Percentiles rank a stretch among this genome's conserved stretches.
Conservation (phyloP, 1,284 basidiomycete species). For the Trichosporon faecale region DNA sequence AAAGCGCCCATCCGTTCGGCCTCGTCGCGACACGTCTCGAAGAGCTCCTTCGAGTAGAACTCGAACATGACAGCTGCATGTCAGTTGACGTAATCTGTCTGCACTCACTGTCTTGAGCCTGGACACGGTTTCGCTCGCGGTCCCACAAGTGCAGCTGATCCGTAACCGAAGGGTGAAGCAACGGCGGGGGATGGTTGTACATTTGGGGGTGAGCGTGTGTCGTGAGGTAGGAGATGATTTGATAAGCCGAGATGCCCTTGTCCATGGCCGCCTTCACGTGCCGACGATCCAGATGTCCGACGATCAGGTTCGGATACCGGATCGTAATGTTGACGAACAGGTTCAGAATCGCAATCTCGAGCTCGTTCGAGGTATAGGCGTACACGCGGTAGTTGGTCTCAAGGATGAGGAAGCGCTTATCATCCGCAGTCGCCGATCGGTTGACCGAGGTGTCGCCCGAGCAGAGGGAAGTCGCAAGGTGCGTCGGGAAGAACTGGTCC, state of each 20-base stretch:
- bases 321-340: slow-evolving; percentile 89
- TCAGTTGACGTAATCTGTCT: background rate
- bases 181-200: slow-evolving; percentile 67
- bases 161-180: slow-evolving; percentile 65
- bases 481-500: slow-evolving; percentile 89
- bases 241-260: slow-evolving; percentile 94
- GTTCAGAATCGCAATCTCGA: slow-evolving; percentile 94
- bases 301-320: slow-evolving; percentile 92
- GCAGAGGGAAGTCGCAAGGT: slow-evolving; percentile 86
- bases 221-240: slow-evolving; percentile 92
- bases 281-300: slow-evolving; percentile 89
- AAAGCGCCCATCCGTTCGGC: slow-evolving; percentile 38
- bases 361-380: slow-evolving; percentile 94
- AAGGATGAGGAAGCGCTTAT: slow-evolving; percentile 88
- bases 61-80: slow-evolving; percentile 41
- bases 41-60: slow-evolving; percentile 48
- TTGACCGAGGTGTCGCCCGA: slow-evolving; percentile 61
- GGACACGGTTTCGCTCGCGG: slow-evolving; percentile 87
- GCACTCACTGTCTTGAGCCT: slow-evolving; percentile 71
- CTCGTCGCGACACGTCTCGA: slow-evolving; percentile 41
- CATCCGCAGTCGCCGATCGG: slow-evolving; percentile 47
- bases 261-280: slow-evolving; percentile 89
- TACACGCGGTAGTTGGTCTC: slow-evolving; percentile 99
- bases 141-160: slow-evolving; percentile 99
- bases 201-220: slow-evolving; percentile 98